Evolutionary conservation across 2,329 filamentous ascomycete species (phyloP).

Genomic region (Bisporella sp.): DNA sequence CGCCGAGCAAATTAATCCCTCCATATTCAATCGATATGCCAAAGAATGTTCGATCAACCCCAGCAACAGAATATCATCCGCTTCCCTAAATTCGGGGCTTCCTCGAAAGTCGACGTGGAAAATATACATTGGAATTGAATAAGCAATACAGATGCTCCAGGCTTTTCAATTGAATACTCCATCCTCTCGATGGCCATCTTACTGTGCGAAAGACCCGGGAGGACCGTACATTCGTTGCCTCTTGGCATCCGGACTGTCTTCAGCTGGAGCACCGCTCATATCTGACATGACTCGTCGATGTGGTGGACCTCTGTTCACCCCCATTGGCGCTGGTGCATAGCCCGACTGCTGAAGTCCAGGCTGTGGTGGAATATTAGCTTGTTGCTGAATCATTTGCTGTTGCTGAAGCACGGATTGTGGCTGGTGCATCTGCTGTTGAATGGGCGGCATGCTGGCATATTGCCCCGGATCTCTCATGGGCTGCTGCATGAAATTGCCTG

Average conservation of each 20-base stretch:
- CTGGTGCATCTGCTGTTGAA: slow-evolving; percentile 9
- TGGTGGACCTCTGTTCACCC: slow-evolving; percentile 13
- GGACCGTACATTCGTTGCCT: slow-evolving; percentile 25
- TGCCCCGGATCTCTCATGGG: slow-evolving; percentile 20
- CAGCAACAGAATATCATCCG: no score
- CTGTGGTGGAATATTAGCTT: no score
- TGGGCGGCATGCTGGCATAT: slow-evolving; percentile 24
- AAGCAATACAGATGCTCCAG: no score
- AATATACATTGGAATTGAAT: no score
- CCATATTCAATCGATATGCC: no score
- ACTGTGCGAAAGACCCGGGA: background rate
- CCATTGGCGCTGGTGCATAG: slow-evolving; percentile 12
- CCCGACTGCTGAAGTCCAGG: background rate
- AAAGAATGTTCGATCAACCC: no score
- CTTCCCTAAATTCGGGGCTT: no score
- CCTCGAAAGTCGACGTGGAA: no score
- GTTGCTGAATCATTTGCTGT: no score
- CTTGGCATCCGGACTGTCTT: slow-evolving; percentile 25
- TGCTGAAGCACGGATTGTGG: slow-evolving; percentile 13
- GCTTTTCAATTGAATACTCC: no score
- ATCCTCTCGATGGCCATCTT: no score
- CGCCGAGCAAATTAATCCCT: no score
- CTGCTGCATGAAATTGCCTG: slow-evolving; percentile 19
- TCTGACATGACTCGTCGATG: slow-evolving; percentile 26
- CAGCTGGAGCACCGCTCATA: slow-evolving; percentile 17